Evolutionary conservation across 257 asterid genomes (phyloP).

Genomic region (Nicotiana tabacum): DNA sequence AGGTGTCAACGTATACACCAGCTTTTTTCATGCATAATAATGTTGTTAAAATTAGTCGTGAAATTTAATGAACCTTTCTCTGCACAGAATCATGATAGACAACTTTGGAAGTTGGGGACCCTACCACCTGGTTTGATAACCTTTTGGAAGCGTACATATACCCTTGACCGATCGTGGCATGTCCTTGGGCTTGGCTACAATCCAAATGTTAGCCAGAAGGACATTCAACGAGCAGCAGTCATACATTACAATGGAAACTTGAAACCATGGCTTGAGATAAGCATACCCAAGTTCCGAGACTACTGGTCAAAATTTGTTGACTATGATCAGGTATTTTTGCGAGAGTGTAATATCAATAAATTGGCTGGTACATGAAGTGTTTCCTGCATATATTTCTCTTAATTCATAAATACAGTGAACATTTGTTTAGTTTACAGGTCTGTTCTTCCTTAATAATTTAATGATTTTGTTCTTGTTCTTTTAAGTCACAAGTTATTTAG

Average conservation of each 20-base stretch:
- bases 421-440: slow-evolving; percentile 6
- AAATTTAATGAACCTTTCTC: not conserved
- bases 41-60: not conserved
- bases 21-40: not conserved
- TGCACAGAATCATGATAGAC: slow-evolving; percentile 75
- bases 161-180: slow-evolving; percentile 81
- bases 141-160: slow-evolving; percentile 69
- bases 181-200: slow-evolving; percentile 92
- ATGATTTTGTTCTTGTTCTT: not conserved
- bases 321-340: slow-evolving; percentile 59
- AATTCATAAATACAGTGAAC: not conserved
- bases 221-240: slow-evolving; percentile 79
- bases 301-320: slow-evolving; percentile 72
- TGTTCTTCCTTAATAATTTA: slow-evolving; percentile 1
- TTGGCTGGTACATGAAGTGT: slow-evolving; percentile 16
- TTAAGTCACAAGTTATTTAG: slow-evolving; percentile 4
- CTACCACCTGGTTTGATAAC: slow-evolving; percentile 92
- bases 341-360: slow-evolving; percentile 83
- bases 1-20: not conserved
- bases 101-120: slow-evolving; percentile 88
- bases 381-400: slow-evolving; percentile 8
- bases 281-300: slow-evolving; percentile 67
- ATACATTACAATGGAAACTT: slow-evolving; percentile 82
- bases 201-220: slow-evolving; percentile 61
- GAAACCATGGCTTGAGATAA: slow-evolving; percentile 97